A percentile compares a stretch with the other conserved stretches of the same genome.
Evolutionary conservation across 2,329 filamentous ascomycete species (phyloP).

Genomic region (Aspergillus japonicus): DNA sequence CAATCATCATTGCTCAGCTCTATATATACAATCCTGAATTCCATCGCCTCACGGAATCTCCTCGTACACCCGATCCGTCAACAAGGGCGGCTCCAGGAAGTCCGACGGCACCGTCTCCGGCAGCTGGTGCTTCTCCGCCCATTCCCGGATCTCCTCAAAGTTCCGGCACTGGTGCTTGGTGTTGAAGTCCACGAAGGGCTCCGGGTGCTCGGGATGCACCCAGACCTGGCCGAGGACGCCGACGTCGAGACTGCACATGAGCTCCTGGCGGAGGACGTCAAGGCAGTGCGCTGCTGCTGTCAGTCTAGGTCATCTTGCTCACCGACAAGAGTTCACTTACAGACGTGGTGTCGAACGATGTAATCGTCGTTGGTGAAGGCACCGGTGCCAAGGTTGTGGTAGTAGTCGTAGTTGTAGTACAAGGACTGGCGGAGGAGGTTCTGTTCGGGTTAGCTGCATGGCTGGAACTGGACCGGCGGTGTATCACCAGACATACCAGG

Average conservation of each 20-base stretch:
- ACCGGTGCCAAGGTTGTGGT: conserved; percentile 50
- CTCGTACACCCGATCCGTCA: conserved; percentile 21
- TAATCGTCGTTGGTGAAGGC: conserved; percentile 57
- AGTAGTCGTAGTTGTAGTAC: conserved; percentile 61
- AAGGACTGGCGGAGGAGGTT: conserved; percentile 60
- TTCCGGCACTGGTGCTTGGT: conserved; percentile 60
- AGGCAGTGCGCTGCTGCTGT: conserved; percentile 54
- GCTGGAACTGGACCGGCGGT: not conserved
- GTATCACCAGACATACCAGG: conserved; percentile 40
- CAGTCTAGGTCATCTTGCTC: not conserved
- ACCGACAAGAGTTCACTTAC: conserved; percentile 41
- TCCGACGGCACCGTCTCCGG: conserved; percentile 45
- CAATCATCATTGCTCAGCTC: no score
- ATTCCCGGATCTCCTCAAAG: conserved; percentile 53
- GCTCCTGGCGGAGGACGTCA: conserved; percentile 60
- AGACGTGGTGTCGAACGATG: conserved; percentile 57
- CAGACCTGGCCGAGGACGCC: conserved; percentile 63
- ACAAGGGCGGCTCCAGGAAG: conserved; percentile 43
- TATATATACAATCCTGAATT: not conserved
- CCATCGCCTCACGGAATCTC: conserved; percentile 22
- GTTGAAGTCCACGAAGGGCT: conserved; percentile 62
- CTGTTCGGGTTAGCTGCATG: conserved; percentile 28
- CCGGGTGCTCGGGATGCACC: conserved; percentile 47
- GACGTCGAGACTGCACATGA: conserved; percentile 63
- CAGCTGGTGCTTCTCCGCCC: conserved; percentile 55